Evolutionary conservation across 2,329 filamentous ascomycete genomes (phyloP), one percentile per base, ranked within the genome.

Genomic region (Amphichorda felina): DNA sequence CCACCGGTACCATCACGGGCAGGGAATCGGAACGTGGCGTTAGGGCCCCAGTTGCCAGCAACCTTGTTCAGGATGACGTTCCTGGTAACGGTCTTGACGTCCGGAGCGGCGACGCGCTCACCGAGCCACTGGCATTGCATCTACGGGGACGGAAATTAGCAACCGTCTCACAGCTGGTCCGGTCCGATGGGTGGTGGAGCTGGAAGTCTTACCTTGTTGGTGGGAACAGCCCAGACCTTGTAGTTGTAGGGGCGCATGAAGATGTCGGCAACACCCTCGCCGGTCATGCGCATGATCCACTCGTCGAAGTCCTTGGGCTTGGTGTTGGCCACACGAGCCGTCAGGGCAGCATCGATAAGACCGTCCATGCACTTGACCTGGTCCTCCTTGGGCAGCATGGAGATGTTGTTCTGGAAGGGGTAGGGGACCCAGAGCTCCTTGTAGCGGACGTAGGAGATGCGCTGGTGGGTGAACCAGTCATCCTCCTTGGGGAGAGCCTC

Each of bases 191-290:
- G 7, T 7, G 4, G 11, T 13, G 14, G 10, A 24, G 44, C 70
- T n/a, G n/a, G n/a, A n/a, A n/a, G n/a, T n/a, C n/a, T 51, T 72
- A 93, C 86, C 79, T 94, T 94, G 48, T 82, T 94, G 38, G 89
- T 95, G 40, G 91, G 91, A 50, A 96, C 89, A 43, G 91, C 91
- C 91, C 91, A 98, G 57, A 98, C 91, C 70, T 98, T 98, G 79
- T 81, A 98, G 77, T 98, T 98, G 75, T 98, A 98, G 37, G 91
- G 91, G 51, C 91, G 75, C 91, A 98, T 98, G 75, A 98, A 98
- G 50, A 89, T 72, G 60, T 98, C 79, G 47, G 88, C 89, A 53
- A 98, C 73, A 50, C 89, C 89, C 50, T 75, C 68, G 51, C 91
- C 91, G 66, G 82, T 88, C 69, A 82, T 93, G 53, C 91, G 79